A percentile compares a stretch with the other conserved stretches of the same genome.
Conservation (phyloP, 352 stramenopile genomes). For the Pythium aphanidermatum region DNA sequence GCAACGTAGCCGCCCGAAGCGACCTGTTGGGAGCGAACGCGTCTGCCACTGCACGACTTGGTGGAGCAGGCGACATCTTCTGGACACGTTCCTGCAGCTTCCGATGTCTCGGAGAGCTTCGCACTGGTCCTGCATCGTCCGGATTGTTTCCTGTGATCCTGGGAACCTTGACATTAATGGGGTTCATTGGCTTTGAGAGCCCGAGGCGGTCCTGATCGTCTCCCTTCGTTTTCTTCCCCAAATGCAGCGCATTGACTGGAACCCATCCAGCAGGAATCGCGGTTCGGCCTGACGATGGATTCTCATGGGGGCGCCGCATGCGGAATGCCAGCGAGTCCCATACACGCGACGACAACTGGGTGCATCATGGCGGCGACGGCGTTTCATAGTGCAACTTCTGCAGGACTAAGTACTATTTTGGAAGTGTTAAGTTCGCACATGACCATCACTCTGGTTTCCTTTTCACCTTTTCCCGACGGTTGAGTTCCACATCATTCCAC, state of each 20-base stretch:
- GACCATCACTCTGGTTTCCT: no score
- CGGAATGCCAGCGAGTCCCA: no score
- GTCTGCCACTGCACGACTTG: conserved; percentile 8
- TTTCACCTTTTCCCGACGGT: no score
- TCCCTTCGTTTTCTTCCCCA: neutral
- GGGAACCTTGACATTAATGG: conserved; percentile 10
- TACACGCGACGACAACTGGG: no score
- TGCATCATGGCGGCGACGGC: no score
- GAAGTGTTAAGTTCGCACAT: no score
- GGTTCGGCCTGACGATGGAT: no score
- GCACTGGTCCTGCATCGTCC: neutral
- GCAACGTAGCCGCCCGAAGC: conserved; percentile 22
- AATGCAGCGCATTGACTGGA: neutral
- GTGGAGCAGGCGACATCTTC: neutral
- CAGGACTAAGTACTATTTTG: no score
- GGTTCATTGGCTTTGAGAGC: conserved; percentile 8
- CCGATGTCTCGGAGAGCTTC: conserved; percentile 8
- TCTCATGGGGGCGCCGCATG: no score
- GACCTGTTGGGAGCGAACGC: conserved; percentile 41
- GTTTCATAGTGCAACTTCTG: no score
- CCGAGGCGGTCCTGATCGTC: conserved; percentile 8
- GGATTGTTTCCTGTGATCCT: neutral
- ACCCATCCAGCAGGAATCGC: conserved; percentile 24
- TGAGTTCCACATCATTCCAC: conserved; percentile 1
- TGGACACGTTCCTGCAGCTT: conserved; percentile 11